Evolutionary conservation across 2,329 filamentous ascomycete species (phyloP), one percentile per base, ranked within the genome.

Genomic region (Aspergillus caelatus): DNA sequence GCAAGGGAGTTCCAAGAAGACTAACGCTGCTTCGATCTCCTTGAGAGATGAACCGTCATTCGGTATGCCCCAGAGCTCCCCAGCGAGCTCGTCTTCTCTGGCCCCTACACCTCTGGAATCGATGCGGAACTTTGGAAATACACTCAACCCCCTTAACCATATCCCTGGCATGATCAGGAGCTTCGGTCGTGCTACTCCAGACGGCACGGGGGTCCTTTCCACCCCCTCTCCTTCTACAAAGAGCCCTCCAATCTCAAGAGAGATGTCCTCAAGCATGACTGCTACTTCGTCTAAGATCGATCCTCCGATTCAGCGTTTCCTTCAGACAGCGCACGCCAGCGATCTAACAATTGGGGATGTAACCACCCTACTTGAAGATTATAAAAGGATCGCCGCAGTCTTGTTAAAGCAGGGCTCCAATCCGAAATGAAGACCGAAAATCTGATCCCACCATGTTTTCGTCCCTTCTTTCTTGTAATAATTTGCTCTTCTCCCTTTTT

Each of bases 141-240:
- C 90, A 0, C 82, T 96, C 39, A 96, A 96, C 71, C 93, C 93
- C 3, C 89, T 96, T 75, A 92, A 89, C 52, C 87, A 92, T 58
- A 86, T 96, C 58, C 88, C 90, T 10, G 85, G 88, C 39, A 93
- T 95, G 74, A 90, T 96, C 69, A 88, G 91, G 61, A 89, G 89
- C 0, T 94, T 96, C 70, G 91, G 92, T 30, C 78, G 80, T 53
- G 75, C 68, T 45, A 65, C 73, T 3, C 72, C 81, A 26, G 77
- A 81, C 52, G 71, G 81, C 10, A 76, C 77, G 11, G 79, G 84
- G 28, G 77, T 81, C 3, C 23, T 63, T 26, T 62, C 79, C 19
- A 69, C 80, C 16, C 70, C 78, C 54, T 75, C 82, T 21, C 74
- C 78, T 67, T 78, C 78, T 3, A 78, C 80, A 41, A 74, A 71